Conservation (phyloP, 2,329 filamentous ascomycete species). For the Alternaria sp. region DNA sequence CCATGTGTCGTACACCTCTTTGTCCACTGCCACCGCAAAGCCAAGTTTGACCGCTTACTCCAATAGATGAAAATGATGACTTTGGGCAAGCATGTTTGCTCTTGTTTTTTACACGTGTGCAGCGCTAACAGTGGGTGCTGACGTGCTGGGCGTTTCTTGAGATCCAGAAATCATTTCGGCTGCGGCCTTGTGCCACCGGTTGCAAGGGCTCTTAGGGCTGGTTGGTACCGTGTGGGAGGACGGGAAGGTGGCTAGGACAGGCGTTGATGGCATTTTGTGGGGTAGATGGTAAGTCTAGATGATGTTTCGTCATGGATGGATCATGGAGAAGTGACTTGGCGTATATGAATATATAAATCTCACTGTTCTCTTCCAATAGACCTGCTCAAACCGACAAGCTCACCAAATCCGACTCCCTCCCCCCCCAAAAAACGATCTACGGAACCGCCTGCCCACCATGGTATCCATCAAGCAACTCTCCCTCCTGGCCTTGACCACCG, state of each 20-base stretch:
- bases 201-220: slow-evolving; percentile 10
- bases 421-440: background rate
- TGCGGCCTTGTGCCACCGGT: slow-evolving; percentile 9
- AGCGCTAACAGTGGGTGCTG: background rate
- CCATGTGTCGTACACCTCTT: background rate
- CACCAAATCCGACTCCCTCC: background rate
- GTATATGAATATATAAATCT: slow-evolving; percentile 3
- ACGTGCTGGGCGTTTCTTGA: background rate
- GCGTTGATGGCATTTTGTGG: slow-evolving; percentile 5
- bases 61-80: background rate
- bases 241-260: background rate
- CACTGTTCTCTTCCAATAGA: background rate
- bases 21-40: background rate
- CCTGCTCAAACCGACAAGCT: background rate
- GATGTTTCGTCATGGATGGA: background rate
- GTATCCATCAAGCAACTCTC: slow-evolving; percentile 38
- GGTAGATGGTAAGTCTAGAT: background rate
- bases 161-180: slow-evolving; percentile 2
- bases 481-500: slow-evolving; percentile 34
- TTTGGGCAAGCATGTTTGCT: background rate
- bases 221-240: background rate
- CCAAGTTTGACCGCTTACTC: background rate
- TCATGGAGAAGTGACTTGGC: background rate
- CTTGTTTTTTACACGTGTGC: background rate
- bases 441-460: slow-evolving; percentile 20